Evolutionary conservation across 192 early-diverging fungal genomes (phyloP).

Genomic region (Linnemannia exigua): DNA sequence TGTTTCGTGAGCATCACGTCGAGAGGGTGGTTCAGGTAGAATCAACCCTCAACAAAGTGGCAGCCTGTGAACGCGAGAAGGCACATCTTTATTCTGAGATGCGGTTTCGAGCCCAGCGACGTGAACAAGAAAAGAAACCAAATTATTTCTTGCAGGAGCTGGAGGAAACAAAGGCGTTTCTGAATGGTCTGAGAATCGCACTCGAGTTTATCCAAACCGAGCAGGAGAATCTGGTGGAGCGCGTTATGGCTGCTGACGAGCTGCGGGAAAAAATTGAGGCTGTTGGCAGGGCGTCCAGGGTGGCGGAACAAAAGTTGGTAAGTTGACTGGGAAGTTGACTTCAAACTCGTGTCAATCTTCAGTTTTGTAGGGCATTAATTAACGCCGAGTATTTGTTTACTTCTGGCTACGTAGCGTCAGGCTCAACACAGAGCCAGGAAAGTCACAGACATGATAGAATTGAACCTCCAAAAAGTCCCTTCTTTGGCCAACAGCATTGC

Average conservation of each 20-base stretch:
- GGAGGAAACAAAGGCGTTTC: constrained; percentile 41
- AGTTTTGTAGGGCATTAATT: background rate
- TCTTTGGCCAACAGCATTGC: background rate
- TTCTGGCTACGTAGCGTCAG: background rate
- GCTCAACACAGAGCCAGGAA: background rate
- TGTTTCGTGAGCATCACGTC: constrained; percentile 27
- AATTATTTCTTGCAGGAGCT: constrained; percentile 26
- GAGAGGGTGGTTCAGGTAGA: constrained; percentile 43
- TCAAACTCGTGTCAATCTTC: no score
- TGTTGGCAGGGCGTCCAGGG: constrained; percentile 24
- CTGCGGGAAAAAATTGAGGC: constrained; percentile 13
- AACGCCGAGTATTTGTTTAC: background rate
- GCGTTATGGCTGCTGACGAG: constrained; percentile 31
- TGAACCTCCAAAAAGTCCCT: constrained; percentile 8
- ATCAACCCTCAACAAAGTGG: constrained; percentile 14
- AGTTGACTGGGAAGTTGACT: background rate
- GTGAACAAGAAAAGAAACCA: constrained; percentile 16
- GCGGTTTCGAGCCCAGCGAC: constrained; percentile 23
- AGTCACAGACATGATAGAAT: constrained; percentile 15
- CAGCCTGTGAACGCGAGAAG: constrained; percentile 24
- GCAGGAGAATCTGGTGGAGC: constrained; percentile 45
- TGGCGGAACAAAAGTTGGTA: constrained; percentile 33
- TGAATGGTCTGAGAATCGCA: constrained; percentile 22
- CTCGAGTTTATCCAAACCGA: constrained; percentile 52
- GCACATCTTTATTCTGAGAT: constrained; percentile 30